Conservation (phyloP, 192 early-diverging fungal species). For the Podila epigama region DNA sequence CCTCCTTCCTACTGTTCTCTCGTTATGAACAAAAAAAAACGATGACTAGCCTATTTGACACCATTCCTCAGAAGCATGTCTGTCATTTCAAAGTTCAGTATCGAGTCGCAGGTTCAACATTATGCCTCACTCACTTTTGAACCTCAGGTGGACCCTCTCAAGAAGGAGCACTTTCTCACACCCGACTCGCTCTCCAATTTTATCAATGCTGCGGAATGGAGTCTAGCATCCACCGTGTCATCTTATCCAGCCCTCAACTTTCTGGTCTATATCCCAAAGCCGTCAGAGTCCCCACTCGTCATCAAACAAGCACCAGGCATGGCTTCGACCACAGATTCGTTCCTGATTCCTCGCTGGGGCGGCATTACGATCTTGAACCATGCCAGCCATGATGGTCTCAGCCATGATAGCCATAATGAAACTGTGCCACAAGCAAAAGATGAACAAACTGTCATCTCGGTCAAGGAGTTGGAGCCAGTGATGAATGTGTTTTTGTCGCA, state of each 20-base stretch:
- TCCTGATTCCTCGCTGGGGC: constrained; percentile 95
- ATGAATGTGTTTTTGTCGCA: constrained; percentile 87
- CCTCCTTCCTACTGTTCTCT: too few relatives aligned
- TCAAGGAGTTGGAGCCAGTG: constrained; percentile 68
- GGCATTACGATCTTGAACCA: constrained; percentile 83
- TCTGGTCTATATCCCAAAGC: constrained; percentile 84
- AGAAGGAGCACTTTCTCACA: constrained; percentile 62
- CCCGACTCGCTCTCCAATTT: constrained; percentile 86
- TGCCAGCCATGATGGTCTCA: too few relatives aligned
- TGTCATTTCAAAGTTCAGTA: constrained; percentile 74
- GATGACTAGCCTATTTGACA: constrained; percentile 67
- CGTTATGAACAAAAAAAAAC: not conserved
- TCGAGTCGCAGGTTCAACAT: constrained; percentile 87
- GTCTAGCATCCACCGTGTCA: constrained; percentile 88
- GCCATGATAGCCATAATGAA: too few relatives aligned
- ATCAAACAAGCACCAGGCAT: constrained; percentile 66
- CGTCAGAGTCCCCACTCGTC: constrained; percentile 70
- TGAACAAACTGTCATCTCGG: too few relatives aligned
- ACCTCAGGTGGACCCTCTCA: constrained; percentile 55
- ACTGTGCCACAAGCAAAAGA: too few relatives aligned
- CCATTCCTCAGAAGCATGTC: constrained; percentile 79
- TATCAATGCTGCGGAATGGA: constrained; percentile 97
- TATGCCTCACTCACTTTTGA: constrained; percentile 79
- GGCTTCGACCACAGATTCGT: constrained; percentile 71
- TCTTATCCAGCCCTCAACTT: constrained; percentile 87